Conservation (phyloP, 148 eudicot genomes). For the Camellia lanceoleosa region DNA sequence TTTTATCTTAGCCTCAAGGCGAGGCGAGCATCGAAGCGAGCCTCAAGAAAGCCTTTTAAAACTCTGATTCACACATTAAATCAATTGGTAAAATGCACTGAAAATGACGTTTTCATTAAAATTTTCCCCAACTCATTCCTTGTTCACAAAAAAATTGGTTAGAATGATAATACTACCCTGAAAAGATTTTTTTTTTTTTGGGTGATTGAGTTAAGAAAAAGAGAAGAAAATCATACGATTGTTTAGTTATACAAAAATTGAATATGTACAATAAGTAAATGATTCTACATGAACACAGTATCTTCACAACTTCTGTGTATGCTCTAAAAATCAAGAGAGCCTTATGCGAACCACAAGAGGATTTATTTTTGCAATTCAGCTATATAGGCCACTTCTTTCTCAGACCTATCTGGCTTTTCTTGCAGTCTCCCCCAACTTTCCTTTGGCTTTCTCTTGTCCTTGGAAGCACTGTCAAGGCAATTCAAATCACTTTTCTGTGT, state of each 20-base stretch:
- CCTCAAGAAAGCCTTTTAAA: too few relatives aligned
- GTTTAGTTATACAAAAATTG: too few relatives aligned
- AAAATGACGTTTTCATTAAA: background rate
- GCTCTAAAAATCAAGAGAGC: background rate
- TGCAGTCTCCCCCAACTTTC: background rate
- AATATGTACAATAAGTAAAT: too few relatives aligned
- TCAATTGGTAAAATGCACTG: background rate
- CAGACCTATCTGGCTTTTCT: conserved; percentile 1
- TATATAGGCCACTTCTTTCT: background rate
- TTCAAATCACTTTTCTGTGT: background rate
- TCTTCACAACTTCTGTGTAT: too few relatives aligned
- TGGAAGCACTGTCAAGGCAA: background rate
- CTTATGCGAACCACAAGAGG: background rate
- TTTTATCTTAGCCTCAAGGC: too few relatives aligned
- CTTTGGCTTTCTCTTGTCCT: conserved; percentile 2
- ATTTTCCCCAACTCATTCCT: too few relatives aligned
- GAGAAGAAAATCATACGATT: background rate
- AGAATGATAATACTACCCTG: background rate
- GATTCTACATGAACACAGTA: too few relatives aligned
- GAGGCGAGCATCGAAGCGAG: too few relatives aligned
- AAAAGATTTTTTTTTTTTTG: background rate
- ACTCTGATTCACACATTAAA: too few relatives aligned
- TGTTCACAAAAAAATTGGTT: background rate
- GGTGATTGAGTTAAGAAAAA: background rate
- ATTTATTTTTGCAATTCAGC: background rate